These are phyloP conservation scores for Kodamaea hsintzibuensis DNA, from an alignment of 805 yeast species.

Conservation along the genomic window DNA sequence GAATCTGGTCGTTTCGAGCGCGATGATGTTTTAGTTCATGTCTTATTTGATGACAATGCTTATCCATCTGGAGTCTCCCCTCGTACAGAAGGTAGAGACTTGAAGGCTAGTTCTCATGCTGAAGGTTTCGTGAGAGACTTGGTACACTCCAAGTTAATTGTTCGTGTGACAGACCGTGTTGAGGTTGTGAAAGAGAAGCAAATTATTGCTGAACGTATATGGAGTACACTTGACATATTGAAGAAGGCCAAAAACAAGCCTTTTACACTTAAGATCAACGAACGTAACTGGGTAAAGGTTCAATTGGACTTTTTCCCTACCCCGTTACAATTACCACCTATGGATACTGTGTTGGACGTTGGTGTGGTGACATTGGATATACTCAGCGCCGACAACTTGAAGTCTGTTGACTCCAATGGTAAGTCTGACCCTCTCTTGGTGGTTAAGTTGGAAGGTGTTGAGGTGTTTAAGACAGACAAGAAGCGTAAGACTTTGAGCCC, in stretches of 20 bases:
- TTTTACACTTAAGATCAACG: slow-evolving; percentile 43
- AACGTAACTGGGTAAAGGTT: slow-evolving; percentile 40
- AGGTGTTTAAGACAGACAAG: slow-evolving; percentile 57
- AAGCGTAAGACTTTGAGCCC: slow-evolving; percentile 71
- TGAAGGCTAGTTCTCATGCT: slow-evolving; percentile 49
- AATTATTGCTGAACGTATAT: slow-evolving; percentile 50
- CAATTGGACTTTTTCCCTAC: slow-evolving; percentile 66
- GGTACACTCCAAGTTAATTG: slow-evolving; percentile 54
- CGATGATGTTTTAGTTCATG: slow-evolving; percentile 54
- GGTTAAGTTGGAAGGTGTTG: slow-evolving; percentile 54
- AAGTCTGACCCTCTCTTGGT: slow-evolving; percentile 71
- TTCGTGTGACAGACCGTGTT: slow-evolving; percentile 58
- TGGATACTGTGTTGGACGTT: slow-evolving; percentile 67
- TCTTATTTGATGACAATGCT: slow-evolving; percentile 63
- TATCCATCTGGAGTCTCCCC: slow-evolving; percentile 59
- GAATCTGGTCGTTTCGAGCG: slow-evolving; percentile 49
- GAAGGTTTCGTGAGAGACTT: slow-evolving; percentile 71
- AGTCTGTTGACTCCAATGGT: slow-evolving; percentile 69
- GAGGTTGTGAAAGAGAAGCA: slow-evolving; percentile 50
- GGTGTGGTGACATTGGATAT: slow-evolving; percentile 61
- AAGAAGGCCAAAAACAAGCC: slow-evolving; percentile 49
- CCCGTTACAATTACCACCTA: slow-evolving; percentile 49
- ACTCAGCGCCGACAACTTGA: slow-evolving; percentile 53
- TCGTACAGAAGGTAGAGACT: slow-evolving; percentile 45
- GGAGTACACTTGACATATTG: slow-evolving; percentile 56